phyloP scores from a whole-genome alignment of 1,284 basidiomycete species.

The Clitocybe nebularis region DNA sequence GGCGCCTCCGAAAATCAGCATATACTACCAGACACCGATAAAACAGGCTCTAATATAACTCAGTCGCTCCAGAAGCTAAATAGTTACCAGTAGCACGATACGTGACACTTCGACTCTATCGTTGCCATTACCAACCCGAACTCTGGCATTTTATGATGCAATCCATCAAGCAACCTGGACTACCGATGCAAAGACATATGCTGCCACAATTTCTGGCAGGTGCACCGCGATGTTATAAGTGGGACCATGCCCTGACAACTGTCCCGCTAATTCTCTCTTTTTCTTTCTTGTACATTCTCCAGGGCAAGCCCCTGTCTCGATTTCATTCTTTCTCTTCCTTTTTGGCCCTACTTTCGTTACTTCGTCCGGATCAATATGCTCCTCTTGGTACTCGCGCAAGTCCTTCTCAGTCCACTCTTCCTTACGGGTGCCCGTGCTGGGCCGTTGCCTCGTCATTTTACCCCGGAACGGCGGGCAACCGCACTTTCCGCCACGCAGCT shows the following conservation, averaged over 20 bases:
- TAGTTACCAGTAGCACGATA: no score
- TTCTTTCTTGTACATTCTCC: constrained; percentile 1
- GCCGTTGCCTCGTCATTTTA: constrained; percentile 6
- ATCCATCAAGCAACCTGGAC: neutral
- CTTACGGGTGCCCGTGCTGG: constrained; percentile 11
- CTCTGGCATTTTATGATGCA: neutral
- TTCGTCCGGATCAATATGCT: constrained; percentile 13
- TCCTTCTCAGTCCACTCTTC: constrained; percentile 10
- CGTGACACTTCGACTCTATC: no score
- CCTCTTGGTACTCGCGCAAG: constrained; percentile 8
- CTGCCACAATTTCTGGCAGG: neutral
- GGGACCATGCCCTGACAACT: neutral
- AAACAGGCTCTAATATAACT: no score
- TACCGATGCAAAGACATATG: constrained; percentile 2
- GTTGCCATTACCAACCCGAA: neutral
- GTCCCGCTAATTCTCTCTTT: constrained; percentile 1
- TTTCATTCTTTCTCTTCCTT: constrained; percentile 6
- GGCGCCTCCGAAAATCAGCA: no score
- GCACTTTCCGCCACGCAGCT: constrained; percentile 33
- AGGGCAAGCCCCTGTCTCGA: constrained; percentile 8
- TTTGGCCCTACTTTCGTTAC: constrained; percentile 4
- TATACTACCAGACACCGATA: no score
- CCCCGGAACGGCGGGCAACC: constrained; percentile 21
- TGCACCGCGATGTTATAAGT: neutral
- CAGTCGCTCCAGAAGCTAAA: no score